Conservation (phyloP, 2,329 filamentous ascomycete species). For the Didymella keratinophila region DNA sequence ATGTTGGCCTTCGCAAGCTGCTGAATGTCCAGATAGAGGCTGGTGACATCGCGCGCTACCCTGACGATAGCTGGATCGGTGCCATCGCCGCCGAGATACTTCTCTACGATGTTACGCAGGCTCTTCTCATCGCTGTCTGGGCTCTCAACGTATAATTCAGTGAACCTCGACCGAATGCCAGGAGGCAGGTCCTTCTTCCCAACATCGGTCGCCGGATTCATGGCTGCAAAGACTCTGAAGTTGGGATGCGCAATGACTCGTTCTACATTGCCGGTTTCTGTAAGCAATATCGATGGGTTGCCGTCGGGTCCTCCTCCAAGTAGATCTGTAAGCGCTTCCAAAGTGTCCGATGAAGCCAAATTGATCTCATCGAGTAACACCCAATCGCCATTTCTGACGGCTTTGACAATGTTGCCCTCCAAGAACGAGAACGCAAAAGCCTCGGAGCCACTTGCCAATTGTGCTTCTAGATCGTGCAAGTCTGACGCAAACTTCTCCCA, state of each 20-base stretch:
- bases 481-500: slow-evolving; percentile 84
- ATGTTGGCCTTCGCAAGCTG: slow-evolving; percentile 79
- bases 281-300: slow-evolving; percentile 83
- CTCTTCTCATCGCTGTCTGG: slow-evolving; percentile 89
- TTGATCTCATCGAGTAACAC: slow-evolving; percentile 98
- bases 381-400: slow-evolving; percentile 96
- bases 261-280: slow-evolving; percentile 93
- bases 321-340: slow-evolving; percentile 92
- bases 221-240: slow-evolving; percentile 96
- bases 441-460: slow-evolving; percentile 75
- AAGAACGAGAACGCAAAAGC: slow-evolving; percentile 94
- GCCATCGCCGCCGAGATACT: slow-evolving; percentile 76
- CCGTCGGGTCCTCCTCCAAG: slow-evolving; percentile 75
- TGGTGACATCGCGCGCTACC: slow-evolving; percentile 80
- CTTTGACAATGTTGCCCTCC: slow-evolving; percentile 94
- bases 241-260: slow-evolving; percentile 87
- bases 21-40: slow-evolving; percentile 89
- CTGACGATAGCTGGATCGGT: slow-evolving; percentile 73
- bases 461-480: slow-evolving; percentile 79
- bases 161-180: slow-evolving; percentile 89
- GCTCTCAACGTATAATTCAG: slow-evolving; percentile 91
- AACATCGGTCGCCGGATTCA: slow-evolving; percentile 98
- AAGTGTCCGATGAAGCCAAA: slow-evolving; percentile 88
- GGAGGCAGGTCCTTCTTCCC: slow-evolving; percentile 93
- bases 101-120: slow-evolving; percentile 84